Percentiles rank a stretch among this genome's conserved stretches.
Evolutionary conservation across 257 asterid genomes (phyloP).

Genomic region (Gardenia jasminoides): DNA sequence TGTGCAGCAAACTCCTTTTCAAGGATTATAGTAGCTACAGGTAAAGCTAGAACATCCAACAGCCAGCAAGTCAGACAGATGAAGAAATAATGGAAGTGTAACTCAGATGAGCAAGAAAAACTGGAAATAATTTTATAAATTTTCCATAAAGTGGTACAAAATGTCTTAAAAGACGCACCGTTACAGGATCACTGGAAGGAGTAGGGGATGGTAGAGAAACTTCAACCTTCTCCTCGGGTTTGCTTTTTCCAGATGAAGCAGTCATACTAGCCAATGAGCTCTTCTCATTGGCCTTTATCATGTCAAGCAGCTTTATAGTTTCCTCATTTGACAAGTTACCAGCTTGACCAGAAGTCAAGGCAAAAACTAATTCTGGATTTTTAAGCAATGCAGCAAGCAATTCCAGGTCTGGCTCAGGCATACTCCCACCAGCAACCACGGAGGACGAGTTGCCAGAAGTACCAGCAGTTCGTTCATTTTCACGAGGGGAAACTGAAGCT

Average conservation of each 20-base stretch:
- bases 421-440: conserved; percentile 23
- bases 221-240: conserved; percentile 55
- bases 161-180: conserved; percentile 92
- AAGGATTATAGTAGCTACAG: neutral
- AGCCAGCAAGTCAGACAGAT: neutral
- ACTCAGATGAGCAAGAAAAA: conserved; percentile 13
- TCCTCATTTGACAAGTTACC: conserved; percentile 61
- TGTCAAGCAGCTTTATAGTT: conserved; percentile 77
- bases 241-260: conserved; percentile 42
- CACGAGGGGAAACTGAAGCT: conserved; percentile 25
- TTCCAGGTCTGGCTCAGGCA: conserved; percentile 79
- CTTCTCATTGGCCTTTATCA: conserved; percentile 65
- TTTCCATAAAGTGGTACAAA: conserved; percentile 42
- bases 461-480: conserved; percentile 26
- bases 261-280: conserved; percentile 42
- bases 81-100: conserved; percentile 9
- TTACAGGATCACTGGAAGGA: conserved; percentile 77
- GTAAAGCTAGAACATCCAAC: neutral
- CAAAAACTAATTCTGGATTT: conserved; percentile 85
- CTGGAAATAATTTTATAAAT: conserved; percentile 3
- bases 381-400: conserved; percentile 82
- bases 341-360: conserved; percentile 82
- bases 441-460: conserved; percentile 44
- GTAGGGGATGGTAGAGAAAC: conserved; percentile 98
- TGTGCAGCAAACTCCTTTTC: neutral